Conservation (phyloP, 225 moss, liverwort and hornwort species). For the Neckera pumila region DNA sequence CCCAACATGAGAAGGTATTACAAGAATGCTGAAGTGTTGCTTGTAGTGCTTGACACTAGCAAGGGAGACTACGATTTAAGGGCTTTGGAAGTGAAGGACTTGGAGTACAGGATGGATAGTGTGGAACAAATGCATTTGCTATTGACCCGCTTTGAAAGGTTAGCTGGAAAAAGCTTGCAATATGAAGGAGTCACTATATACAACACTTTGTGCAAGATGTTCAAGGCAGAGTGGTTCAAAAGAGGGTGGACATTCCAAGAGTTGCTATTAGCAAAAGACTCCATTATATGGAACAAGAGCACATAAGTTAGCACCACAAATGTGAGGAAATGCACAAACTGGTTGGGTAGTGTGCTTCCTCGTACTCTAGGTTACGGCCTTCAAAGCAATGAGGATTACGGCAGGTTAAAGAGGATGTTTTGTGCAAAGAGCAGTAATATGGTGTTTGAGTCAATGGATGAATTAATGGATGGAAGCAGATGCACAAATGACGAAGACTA, state of each 20-base stretch:
- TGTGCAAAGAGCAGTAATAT: neutral
- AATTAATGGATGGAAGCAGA: neutral
- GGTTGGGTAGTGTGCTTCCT: neutral
- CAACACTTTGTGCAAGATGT: neutral
- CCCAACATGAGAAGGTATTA: neutral
- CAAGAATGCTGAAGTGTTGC: neutral
- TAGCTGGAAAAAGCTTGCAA: neutral
- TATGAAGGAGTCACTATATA: neutral
- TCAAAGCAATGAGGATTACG: neutral
- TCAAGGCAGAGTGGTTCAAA: neutral
- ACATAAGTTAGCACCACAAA: neutral
- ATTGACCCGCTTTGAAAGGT: rapidly evolving
- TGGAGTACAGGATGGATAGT: neutral
- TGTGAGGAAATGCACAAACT: neutral
- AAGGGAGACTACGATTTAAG: neutral
- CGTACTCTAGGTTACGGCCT: neutral
- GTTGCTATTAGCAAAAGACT: neutral
- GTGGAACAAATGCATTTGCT: rapidly evolving
- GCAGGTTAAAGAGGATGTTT: neutral
- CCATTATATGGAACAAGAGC: neutral
- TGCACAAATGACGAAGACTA: no score
- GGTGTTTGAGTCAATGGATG: neutral
- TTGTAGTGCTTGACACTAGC: neutral
- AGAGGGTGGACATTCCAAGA: neutral
- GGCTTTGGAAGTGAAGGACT: neutral